Percentiles rank a stretch among this genome's conserved stretches.
These are phyloP conservation scores for Lasiosphaeria hispida DNA, from an alignment of 495 filamentous ascomycete genomes.

Conservation along the genomic window DNA sequence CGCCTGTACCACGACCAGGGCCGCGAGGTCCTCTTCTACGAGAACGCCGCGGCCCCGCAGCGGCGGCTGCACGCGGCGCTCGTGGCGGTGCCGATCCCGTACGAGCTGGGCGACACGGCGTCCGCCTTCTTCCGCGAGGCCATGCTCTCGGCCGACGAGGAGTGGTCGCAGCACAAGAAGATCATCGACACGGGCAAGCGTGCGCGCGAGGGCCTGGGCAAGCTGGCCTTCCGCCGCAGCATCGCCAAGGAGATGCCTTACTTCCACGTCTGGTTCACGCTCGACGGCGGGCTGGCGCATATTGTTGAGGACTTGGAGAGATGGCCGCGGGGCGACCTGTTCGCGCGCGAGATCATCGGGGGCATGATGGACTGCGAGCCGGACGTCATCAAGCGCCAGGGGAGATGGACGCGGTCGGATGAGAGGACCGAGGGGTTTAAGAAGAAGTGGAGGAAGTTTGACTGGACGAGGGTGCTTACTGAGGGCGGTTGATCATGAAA, in stretches of 20 bases:
- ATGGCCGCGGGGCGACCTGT: constrained; percentile 92
- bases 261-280: constrained; percentile 93
- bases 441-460: constrained; percentile 86
- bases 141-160: constrained; percentile 79
- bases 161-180: constrained; percentile 95
- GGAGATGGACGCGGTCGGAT: constrained; percentile 78
- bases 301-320: constrained; percentile 82
- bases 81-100: constrained; percentile 82
- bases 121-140: constrained; percentile 96
- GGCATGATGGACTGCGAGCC: constrained; percentile 87
- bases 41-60: constrained; percentile 83
- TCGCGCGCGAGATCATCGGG: constrained; percentile 87
- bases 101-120: constrained; percentile 80
- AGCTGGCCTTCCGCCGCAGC: constrained; percentile 74
- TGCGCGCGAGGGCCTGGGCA: constrained; percentile 66
- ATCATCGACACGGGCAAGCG: constrained; percentile 83
- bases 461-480: constrained; percentile 85
- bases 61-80: constrained; percentile 81
- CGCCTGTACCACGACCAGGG: constrained; percentile 90
- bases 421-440: constrained; percentile 73
- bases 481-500: constrained; percentile 23
- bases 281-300: constrained; percentile 91
- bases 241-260: constrained; percentile 98
- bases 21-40: constrained; percentile 92
- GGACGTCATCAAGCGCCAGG: constrained; percentile 86